phyloP scores from a whole-genome alignment of 2,329 filamentous ascomycete genomes.

The Neofusicoccum cordaticola region DNA sequence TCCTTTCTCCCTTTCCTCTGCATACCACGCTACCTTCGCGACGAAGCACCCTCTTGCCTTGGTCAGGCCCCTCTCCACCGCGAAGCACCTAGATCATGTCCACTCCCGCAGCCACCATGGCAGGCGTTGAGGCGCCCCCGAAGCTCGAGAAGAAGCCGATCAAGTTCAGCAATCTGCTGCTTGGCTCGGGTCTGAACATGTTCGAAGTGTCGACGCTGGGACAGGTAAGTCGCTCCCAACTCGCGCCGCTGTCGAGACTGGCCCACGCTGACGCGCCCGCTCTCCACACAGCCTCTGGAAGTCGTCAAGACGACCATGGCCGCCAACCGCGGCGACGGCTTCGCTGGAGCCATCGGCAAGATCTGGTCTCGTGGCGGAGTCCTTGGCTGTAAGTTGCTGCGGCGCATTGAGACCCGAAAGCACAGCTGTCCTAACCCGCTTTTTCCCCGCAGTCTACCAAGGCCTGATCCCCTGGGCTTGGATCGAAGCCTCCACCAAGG shows the following conservation, averaged over 20 bases:
- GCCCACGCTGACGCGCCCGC: constrained; percentile 40
- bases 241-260: not conserved
- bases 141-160: constrained; percentile 96
- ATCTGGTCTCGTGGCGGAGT: constrained; percentile 94
- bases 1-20: constrained; percentile 23
- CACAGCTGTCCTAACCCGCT: not conserved
- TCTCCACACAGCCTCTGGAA: constrained; percentile 74
- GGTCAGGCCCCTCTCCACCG: constrained; percentile 78
- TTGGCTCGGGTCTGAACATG: constrained; percentile 91
- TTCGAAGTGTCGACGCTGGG: constrained; percentile 78
- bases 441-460: constrained; percentile 75
- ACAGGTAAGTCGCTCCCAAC: constrained; percentile 48
- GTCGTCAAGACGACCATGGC: constrained; percentile 99
- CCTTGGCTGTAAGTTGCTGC: constrained; percentile 76
- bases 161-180: constrained; percentile 98
- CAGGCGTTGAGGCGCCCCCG: constrained; percentile 52
- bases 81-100: constrained; percentile 52
- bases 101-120: constrained; percentile 37
- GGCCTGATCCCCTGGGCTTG: constrained; percentile 99
- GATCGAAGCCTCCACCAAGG: constrained; percentile 99
- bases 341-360: constrained; percentile 74
- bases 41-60: constrained; percentile 92
- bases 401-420: not conserved
- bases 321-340: constrained; percentile 87
- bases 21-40: constrained; percentile 46